These are phyloP conservation scores for Daedaleopsis nitida DNA, from an alignment of 768 basidiomycete genomes.

Conservation along the genomic window DNA sequence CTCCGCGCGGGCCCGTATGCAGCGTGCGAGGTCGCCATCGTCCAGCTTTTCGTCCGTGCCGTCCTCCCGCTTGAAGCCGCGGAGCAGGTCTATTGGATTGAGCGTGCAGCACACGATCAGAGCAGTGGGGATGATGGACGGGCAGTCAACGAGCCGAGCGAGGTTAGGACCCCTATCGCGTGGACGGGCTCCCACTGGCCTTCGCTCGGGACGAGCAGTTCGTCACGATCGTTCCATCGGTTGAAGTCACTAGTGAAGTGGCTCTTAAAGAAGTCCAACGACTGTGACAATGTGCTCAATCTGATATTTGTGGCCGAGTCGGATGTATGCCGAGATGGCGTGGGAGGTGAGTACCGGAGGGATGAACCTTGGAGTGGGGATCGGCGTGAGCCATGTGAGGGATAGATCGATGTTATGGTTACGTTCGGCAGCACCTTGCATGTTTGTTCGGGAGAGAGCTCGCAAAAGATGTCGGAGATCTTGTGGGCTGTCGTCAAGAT, in stretches of 20 bases:
- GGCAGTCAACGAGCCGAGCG: background rate
- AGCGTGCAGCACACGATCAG: background rate
- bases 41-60: background rate
- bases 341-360: background rate
- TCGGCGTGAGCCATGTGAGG: background rate
- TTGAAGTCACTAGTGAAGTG: background rate
- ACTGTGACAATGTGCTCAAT: background rate
- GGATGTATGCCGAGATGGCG: background rate
- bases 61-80: background rate
- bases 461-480: background rate
- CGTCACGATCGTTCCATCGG: background rate
- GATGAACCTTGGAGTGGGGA: background rate
- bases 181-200: background rate
- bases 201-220: background rate
- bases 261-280: background rate
- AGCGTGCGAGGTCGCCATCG: background rate
- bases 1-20: background rate
- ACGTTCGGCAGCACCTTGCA: background rate
- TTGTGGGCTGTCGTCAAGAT: background rate
- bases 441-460: background rate
- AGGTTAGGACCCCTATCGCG: background rate
- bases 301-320: background rate
- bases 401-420: background rate
- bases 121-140: background rate
- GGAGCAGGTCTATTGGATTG: background rate